Evolutionary conservation across 306 rosid species (phyloP).

Genomic region (Luffa aegyptiaca): DNA sequence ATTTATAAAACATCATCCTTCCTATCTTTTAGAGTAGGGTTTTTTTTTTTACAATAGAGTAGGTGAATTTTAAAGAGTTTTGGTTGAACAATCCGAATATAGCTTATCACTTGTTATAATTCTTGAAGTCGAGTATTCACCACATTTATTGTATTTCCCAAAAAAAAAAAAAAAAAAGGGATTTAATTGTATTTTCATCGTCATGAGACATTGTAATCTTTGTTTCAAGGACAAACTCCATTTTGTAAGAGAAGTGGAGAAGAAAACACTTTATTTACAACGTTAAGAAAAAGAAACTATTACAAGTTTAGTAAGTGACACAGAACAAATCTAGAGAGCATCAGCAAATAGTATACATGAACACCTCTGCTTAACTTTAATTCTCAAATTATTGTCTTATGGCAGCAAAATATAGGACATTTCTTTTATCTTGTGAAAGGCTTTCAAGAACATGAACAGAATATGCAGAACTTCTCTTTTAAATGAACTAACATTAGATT

Average conservation of each 20-base stretch:
- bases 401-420: not conserved
- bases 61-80: no score
- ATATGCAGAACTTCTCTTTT: constrained; percentile 11
- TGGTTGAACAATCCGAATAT: no score
- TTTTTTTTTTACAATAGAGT: no score
- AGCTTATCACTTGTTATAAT: no score
- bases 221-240: not conserved
- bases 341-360: not conserved
- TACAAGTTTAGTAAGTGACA: not conserved
- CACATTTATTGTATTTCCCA: no score
- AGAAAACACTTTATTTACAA: not conserved
- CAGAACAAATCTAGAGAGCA: not conserved
- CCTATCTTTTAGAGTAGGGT: no score
- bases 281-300: not conserved
- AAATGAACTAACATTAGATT: not conserved
- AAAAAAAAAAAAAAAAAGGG: no score
- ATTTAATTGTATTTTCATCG: not conserved
- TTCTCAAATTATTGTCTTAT: not conserved
- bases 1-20: no score
- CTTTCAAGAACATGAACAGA: not conserved
- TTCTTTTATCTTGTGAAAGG: not conserved
- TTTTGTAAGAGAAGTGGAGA: not conserved
- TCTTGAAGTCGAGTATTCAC: no score
- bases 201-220: not conserved
- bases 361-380: not conserved